A percentile compares a stretch with the other conserved stretches of the same genome.
phyloP scores from a whole-genome alignment of 2,329 filamentous ascomycete species.

The Xylariaceae sp. region DNA sequence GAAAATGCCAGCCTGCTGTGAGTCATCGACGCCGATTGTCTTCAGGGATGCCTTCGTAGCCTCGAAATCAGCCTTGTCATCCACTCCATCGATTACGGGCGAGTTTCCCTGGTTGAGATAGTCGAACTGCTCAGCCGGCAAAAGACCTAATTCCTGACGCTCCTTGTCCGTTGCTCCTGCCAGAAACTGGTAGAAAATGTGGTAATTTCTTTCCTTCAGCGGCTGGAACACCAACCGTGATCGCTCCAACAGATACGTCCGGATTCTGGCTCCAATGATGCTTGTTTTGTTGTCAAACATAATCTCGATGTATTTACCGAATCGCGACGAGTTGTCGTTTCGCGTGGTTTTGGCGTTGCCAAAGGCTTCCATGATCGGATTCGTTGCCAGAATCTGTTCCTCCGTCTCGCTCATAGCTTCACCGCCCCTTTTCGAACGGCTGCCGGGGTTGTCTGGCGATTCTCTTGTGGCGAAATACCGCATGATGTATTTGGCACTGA shows the following conservation, averaged over 20 bases:
- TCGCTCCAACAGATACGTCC: slow-evolving; percentile 90
- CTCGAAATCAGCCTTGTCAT: slow-evolving; percentile 90
- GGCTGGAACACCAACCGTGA: slow-evolving; percentile 96
- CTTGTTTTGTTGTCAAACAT: slow-evolving; percentile 95
- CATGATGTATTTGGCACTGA: slow-evolving; percentile 99
- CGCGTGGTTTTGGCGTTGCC: slow-evolving; percentile 99
- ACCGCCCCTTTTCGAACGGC: slow-evolving; percentile 66
- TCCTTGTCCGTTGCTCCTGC: slow-evolving; percentile 84
- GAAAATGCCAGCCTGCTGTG: slow-evolving; percentile 81
- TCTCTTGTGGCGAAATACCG: slow-evolving; percentile 98
- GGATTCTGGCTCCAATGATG: slow-evolving; percentile 96
- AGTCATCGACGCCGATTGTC: slow-evolving; percentile 75
- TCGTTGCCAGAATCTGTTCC: slow-evolving; percentile 95
- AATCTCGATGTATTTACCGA: slow-evolving; percentile 99
- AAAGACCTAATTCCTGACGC: slow-evolving; percentile 70
- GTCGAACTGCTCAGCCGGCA: slow-evolving; percentile 84
- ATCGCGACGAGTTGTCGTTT: slow-evolving; percentile 98
- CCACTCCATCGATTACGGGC: slow-evolving; percentile 86
- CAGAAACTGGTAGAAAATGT: slow-evolving; percentile 97
- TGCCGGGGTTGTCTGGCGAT: slow-evolving; percentile 79
- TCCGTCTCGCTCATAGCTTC: slow-evolving; percentile 94
- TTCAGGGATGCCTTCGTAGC: slow-evolving; percentile 80
- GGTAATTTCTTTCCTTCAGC: slow-evolving; percentile 95
- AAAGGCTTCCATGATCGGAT: slow-evolving; percentile 99
- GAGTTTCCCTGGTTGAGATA: slow-evolving; percentile 94